Percentiles rank a stretch among this genome's conserved stretches.
phyloP scores from a whole-genome alignment of 2,329 filamentous ascomycete genomes.

The Fusarium austroafricanum region DNA sequence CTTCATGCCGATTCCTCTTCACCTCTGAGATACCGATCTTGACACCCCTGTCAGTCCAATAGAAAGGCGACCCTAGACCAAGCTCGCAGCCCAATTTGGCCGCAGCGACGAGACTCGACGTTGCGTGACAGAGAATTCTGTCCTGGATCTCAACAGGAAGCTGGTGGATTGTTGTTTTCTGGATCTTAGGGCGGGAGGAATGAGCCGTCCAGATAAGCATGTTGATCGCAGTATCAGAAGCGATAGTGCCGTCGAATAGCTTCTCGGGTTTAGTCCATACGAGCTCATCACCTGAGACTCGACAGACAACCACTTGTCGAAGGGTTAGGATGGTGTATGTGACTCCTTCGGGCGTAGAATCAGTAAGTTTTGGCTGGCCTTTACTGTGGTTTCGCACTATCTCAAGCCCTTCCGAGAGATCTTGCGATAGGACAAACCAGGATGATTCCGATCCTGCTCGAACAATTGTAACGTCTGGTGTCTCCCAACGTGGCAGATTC shows the following conservation, averaged over 20 bases:
- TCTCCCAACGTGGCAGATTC: conserved; percentile 35
- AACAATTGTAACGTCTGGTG: conserved; percentile 14
- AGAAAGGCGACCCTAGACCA: conserved; percentile 13
- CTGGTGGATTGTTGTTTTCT: conserved; percentile 5
- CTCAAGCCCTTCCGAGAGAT: conserved; percentile 21
- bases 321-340: conserved; percentile 32
- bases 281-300: not conserved
- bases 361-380: rapidly evolving
- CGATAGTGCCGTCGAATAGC: conserved; percentile 13
- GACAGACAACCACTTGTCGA: conserved; percentile 27
- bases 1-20: no score
- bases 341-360: not conserved
- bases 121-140: conserved; percentile 19
- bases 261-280: conserved; percentile 11
- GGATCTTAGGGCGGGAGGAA: not conserved
- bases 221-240: conserved; percentile 28
- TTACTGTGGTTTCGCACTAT: conserved; percentile 29
- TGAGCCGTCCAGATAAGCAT: conserved; percentile 36
- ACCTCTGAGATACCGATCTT: conserved; percentile 5
- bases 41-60: conserved; percentile 22
- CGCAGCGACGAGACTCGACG: conserved; percentile 12
- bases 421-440: conserved; percentile 33
- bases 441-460: conserved; percentile 21
- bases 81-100: conserved; percentile 28
- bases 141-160: conserved; percentile 39